Evolutionary conservation across 768 basidiomycete genomes (phyloP).

Genomic region (Suillus spraguei): DNA sequence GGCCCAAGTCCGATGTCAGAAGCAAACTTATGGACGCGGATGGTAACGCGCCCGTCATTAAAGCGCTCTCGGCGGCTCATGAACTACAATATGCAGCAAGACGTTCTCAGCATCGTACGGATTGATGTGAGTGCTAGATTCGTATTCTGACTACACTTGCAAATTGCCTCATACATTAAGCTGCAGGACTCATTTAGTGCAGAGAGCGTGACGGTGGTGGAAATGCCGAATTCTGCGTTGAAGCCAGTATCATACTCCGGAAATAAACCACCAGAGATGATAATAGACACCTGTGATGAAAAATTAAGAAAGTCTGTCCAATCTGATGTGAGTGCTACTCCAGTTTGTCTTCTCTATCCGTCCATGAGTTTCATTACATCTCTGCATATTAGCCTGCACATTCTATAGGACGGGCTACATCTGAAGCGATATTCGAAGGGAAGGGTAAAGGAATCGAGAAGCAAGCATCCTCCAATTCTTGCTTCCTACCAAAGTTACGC

Average conservation of each 20-base stretch:
- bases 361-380: neutral
- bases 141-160: neutral
- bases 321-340: neutral
- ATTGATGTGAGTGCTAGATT: conserved; percentile 3
- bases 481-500: neutral
- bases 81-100: conserved; percentile 3
- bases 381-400: neutral
- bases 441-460: conserved; percentile 1
- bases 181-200: neutral
- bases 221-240: neutral
- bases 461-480: neutral
- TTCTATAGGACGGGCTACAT: neutral
- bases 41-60: conserved; percentile 5
- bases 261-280: neutral
- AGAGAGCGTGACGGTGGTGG: conserved; percentile 7
- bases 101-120: neutral
- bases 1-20: neutral
- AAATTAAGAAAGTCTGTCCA: neutral
- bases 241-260: neutral
- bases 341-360: neutral
- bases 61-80: neutral
- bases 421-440: neutral
- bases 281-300: neutral
- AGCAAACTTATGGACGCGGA: conserved; percentile 8
- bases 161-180: neutral